These are phyloP conservation scores for Hibiscus syriacus DNA, from an alignment of 345 rosid species.

Conservation along the genomic window DNA sequence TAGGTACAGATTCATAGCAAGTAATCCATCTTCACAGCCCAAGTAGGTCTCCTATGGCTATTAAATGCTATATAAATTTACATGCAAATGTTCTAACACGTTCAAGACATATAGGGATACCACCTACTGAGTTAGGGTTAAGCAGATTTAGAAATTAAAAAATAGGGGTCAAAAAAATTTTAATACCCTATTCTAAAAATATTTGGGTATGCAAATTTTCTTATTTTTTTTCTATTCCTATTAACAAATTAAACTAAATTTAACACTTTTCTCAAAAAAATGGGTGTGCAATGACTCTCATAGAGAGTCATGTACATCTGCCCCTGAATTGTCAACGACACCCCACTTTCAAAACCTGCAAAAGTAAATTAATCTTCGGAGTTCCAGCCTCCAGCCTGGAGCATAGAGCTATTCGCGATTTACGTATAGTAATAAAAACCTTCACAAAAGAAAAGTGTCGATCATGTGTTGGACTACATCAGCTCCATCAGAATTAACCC, in stretches of 20 bases:
- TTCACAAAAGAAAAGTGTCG: conserved; percentile 49
- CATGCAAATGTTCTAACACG: background rate
- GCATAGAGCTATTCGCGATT: too few species aligned
- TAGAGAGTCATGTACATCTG: too few species aligned
- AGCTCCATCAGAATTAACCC: conserved; percentile 64
- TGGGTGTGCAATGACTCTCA: too few species aligned
- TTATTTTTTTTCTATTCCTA: too few species aligned
- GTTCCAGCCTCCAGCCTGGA: background rate
- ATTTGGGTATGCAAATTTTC: too few species aligned
- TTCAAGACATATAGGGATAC: background rate
- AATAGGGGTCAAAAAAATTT: too few species aligned
- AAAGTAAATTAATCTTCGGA: background rate
- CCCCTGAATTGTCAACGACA: too few species aligned
- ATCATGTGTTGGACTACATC: conserved; percentile 78
- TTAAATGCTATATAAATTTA: background rate
- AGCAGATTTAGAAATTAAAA: too few species aligned
- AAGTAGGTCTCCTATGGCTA: background rate
- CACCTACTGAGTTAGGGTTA: background rate
- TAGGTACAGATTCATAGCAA: background rate
- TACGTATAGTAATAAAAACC: background rate
- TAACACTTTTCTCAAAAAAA: too few species aligned
- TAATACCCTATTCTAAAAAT: too few species aligned
- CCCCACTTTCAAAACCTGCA: background rate
- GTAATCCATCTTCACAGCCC: background rate
- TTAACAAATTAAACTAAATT: too few species aligned